Evolutionary conservation across 805 yeast species (phyloP), one percentile per base, ranked within the genome.

Genomic region (Metschnikowia lochheadii): DNA sequence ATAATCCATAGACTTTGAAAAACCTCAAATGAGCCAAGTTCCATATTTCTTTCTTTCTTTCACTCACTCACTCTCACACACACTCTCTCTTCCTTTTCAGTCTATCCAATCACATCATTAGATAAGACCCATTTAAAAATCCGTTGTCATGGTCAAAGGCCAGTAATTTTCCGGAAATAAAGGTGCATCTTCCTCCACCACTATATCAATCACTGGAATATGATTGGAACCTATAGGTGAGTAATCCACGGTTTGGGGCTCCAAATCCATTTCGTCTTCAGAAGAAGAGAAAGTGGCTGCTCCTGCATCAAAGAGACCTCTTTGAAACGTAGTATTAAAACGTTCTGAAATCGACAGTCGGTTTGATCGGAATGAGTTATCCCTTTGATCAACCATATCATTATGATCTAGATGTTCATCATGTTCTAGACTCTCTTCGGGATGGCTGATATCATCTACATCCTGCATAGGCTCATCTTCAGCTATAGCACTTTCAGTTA

Each of bases 161-260:
- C 23, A 33, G 35, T 44, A 49, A 14, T 43, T 31, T n/a, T 48
- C 49, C 14, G 58, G 51, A 6, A 51, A 43, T 10, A 48, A 48
- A 26, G 51, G 43, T 39, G 70, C 76, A 39, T 60, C 57, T 36
- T 70, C 76, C 50, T 68, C 60, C 23, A 73, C 66, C 11, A 68
- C 53, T 6, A 73, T 72, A 29, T 73, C 78, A 5, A 76, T 70
- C 26, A 73, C 78, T 35, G 67, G 70, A 13, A 73, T 76, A 51
- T 64, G 68, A 57, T 72, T 49, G 14, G 53, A 40, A 6, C 56
- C 53, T 4, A 44, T 31, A n/a, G 48, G 41, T 1, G 41, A 36
- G 31, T 36, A 44, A 2, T 36, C 36, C 8, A 21, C 17, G 14
- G 38, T 10, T 20, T 20, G 21, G 18, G 29, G 46, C 13, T 45